Evolutionary conservation across 768 basidiomycete genomes (phyloP).

Genomic region (Tricholomella constricta): DNA sequence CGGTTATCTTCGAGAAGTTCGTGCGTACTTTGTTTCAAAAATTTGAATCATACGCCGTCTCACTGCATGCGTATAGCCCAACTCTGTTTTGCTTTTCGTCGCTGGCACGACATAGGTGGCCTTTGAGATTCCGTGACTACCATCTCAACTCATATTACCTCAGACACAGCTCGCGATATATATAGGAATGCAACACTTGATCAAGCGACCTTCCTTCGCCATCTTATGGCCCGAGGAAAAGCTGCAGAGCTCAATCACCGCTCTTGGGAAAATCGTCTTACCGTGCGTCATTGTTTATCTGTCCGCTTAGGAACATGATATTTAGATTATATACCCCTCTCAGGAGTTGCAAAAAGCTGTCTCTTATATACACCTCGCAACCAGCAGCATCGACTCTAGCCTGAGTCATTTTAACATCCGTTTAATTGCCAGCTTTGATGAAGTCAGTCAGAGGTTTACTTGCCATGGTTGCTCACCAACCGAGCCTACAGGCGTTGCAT

Average conservation of each 20-base stretch:
- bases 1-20: slow-evolving; percentile 77
- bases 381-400: background rate
- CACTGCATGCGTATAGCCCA: slow-evolving; percentile 49
- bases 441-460: background rate
- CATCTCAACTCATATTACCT: no score
- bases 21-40: slow-evolving; percentile 45
- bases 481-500: slow-evolving; percentile 4
- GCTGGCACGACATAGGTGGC: slow-evolving; percentile 75
- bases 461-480: background rate
- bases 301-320: no score
- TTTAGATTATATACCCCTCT: no score
- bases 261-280: slow-evolving; percentile 30
- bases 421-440: background rate
- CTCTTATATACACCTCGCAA: slow-evolving; percentile 7
- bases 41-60: slow-evolving; percentile 3
- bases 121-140: background rate
- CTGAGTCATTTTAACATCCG: background rate
- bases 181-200: slow-evolving; percentile 68
- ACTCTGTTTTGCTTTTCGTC: slow-evolving; percentile 72
- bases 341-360: slow-evolving; percentile 18
- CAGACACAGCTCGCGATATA: slow-evolving; percentile 65
- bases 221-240: slow-evolving; percentile 48
- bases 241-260: slow-evolving; percentile 26
- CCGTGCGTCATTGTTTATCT: slow-evolving; percentile 19
- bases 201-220: slow-evolving; percentile 50